Evolutionary conservation across 345 rosid species (phyloP), one percentile per base, ranked within the genome.

Genomic region (Zanthoxylum bungeanum): DNA sequence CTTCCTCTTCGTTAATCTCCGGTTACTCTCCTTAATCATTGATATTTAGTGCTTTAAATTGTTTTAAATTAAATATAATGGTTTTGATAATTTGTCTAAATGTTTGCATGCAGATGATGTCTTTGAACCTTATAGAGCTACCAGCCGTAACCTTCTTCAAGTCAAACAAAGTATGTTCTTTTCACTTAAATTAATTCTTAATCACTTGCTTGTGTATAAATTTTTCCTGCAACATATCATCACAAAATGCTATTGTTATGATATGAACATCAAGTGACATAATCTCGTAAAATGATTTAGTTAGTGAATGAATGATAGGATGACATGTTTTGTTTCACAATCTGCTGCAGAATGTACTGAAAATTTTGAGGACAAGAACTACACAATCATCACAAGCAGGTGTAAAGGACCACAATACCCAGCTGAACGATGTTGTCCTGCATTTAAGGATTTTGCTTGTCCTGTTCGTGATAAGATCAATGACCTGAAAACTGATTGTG

Each of bases 341-440:
- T 47, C 11, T 59, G 72, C 11, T 59, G 72, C 81, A 90, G 91
- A 60, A 7, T 93, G 96, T 85, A 16, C 80, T 33, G 78, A 77
- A 57, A 85, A 86, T 70, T 90, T 93, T 50, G 84, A 85, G 69
- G 75, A 36, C 61, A 75, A 85, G 80, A 87, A 90, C 61, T 90
- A 93, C 87, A 81, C 89, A 49, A 66, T 88, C 74, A 50, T 92
- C 30, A 88, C 93, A 52, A 84, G 76, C 74, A 68, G 59, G 55
- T 92, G 96, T 88, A 92, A 88, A 79, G 96, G 93, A 71, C 96
- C 98, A 14, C 78, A 83, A 17, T 90, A 92, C 75, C 84, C 87
- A 2, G 72, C 80, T 1, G 74, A 84, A 6, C 39, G 21, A 39
- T 93, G 96, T 30, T 90, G 94, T 51, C 46, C 25, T 0, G 90